Evolutionary conservation across 2,329 filamentous ascomycete genomes (phyloP), one percentile per base, ranked within the genome.

Genomic region (Fusarium protoensiforme): DNA sequence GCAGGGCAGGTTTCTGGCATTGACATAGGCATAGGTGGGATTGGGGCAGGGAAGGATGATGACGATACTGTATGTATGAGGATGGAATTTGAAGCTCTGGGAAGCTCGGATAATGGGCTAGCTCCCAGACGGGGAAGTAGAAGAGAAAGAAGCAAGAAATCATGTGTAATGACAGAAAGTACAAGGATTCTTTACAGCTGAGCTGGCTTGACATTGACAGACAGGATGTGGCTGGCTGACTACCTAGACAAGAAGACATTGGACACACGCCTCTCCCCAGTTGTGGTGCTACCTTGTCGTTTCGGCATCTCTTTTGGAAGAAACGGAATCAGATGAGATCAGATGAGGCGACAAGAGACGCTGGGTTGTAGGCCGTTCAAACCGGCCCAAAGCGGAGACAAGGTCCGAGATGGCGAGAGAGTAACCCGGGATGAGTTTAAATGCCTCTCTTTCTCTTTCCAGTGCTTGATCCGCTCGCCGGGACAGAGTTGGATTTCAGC

Each of bases 51-150:
- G 27, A 61, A 31, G 62, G 59, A 63, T 61, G 61, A 68, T 29
- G 62, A 68, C 57, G 65, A 64, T 54, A 69, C 14, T 27, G 43
- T 48, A 48, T 27, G 43, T 48, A 48, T 63, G 69, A 76, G 70
- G 61, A 65, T 18, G 41, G 41, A 14, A 18, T 10, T 48, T 48
- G 65, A 72, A 71, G 78, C 76, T 80, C 78, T 76, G 72, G 78
- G 74, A 78, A 79, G 71, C 71, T 75, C 20, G 76, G 65, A 35
- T 31, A 64, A 78, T 72, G 74, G 78, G 77, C 75, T 75, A 80
- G 78, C 69, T 79, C 75, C 77, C 61, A 61, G 63, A 62, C 51
- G 61, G 31, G 22, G 48, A 67, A n/a, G 64, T 57, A 29, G 56
- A 39, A 35, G 27, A 18, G 51, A 48, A 27, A 48, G 43, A 46